These are phyloP conservation scores for Anacardium occidentale DNA, from an alignment of 345 rosid species.

Conservation along the genomic window DNA sequence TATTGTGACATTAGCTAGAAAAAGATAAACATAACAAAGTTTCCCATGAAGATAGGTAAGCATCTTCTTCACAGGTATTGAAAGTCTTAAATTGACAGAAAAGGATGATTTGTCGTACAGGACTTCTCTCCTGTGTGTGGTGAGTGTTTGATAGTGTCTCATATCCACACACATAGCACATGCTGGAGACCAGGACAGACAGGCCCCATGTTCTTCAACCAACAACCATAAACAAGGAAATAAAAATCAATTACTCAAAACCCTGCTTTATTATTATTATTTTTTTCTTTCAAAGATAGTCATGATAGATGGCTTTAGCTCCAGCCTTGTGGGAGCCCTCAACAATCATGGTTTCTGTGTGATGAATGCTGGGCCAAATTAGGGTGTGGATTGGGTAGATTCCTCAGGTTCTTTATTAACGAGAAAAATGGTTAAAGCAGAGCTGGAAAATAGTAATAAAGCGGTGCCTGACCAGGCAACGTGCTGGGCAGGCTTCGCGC, in stretches of 20 bases:
- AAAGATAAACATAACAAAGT: no score
- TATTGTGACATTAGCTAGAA: no score
- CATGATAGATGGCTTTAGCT: not conserved
- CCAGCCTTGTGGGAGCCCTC: not conserved
- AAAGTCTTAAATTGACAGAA: not conserved
- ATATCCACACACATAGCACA: not conserved
- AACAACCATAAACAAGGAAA: not conserved
- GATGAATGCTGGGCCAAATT: not conserved
- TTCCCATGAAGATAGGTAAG: no score
- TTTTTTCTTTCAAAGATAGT: not conserved
- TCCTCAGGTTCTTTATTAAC: no score
- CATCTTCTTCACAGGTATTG: no score
- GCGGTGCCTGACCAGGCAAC: not conserved
- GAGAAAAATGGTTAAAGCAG: no score
- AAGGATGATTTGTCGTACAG: not conserved
- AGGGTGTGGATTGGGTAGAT: not conserved
- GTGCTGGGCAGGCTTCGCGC: conserved; percentile 5
- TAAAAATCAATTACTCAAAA: not conserved
- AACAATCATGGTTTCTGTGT: not conserved
- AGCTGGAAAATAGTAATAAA: no score
- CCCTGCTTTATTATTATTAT: not conserved
- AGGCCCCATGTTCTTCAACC: not conserved
- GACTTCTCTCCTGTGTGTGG: not conserved
- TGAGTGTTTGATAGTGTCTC: not conserved
- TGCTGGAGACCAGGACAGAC: no score